Evolutionary conservation across 2,329 filamentous ascomycete species (phyloP).

Genomic region (Exutisphaerella laricina): DNA sequence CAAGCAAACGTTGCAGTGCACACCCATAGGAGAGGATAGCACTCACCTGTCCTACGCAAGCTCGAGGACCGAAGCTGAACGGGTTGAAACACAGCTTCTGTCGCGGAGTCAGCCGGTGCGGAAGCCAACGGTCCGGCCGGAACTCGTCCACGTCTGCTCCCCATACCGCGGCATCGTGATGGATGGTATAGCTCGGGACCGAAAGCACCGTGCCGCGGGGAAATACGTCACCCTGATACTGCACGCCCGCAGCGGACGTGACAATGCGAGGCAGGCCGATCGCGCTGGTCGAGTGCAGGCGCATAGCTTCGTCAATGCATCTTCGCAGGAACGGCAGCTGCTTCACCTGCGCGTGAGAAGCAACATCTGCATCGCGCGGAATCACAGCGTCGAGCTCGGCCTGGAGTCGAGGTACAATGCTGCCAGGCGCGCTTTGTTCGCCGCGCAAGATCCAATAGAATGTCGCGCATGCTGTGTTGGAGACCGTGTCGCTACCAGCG

Average conservation of each 20-base stretch:
- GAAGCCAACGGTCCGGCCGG: constrained; percentile 32
- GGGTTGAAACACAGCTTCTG: constrained; percentile 35
- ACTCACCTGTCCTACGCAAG: constrained; percentile 31
- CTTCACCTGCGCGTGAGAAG: constrained; percentile 23
- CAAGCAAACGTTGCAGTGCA: too few species aligned
- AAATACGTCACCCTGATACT: constrained; percentile 23
- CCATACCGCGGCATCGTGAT: constrained; percentile 34
- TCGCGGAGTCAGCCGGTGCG: constrained; percentile 30
- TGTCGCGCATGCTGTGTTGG: constrained; percentile 29
- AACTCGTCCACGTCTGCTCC: constrained; percentile 32
- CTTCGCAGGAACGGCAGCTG: constrained; percentile 28
- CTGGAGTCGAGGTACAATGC: constrained; percentile 22
- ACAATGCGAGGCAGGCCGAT: constrained; percentile 23
- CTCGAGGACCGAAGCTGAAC: constrained; percentile 35
- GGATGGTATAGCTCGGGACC: constrained; percentile 35
- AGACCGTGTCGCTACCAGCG: constrained; percentile 35
- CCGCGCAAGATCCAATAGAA: constrained; percentile 25
- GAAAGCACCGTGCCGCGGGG: constrained; percentile 30
- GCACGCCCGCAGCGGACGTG: constrained; percentile 25
- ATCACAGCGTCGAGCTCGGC: constrained; percentile 29
- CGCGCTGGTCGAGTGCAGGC: constrained; percentile 31
- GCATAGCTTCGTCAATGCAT: constrained; percentile 31
- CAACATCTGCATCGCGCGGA: constrained; percentile 14
- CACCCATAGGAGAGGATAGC: too few species aligned
- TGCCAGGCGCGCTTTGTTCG: constrained; percentile 26